phyloP scores from a whole-genome alignment of 2,329 filamentous ascomycete genomes.

The Exophiala bonariae region DNA sequence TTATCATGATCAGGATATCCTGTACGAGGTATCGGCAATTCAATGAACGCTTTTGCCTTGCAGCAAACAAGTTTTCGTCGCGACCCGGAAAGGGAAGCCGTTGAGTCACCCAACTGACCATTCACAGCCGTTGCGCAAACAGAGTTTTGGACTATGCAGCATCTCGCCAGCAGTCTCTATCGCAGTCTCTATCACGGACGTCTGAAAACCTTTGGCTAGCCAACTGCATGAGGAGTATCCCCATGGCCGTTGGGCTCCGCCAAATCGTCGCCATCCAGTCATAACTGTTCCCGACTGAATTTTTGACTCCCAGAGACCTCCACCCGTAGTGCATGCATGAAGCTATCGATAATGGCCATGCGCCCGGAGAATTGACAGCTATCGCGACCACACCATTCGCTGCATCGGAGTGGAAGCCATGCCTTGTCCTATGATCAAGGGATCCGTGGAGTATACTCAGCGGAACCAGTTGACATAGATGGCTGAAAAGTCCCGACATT shows the following conservation, averaged over 20 bases:
- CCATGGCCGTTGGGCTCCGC: slow-evolving; percentile 1
- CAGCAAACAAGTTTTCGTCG: not conserved
- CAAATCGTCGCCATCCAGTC: not conserved
- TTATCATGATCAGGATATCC: slow-evolving; percentile 9
- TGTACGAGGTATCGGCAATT: slow-evolving; percentile 9
- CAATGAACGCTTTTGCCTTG: slow-evolving; percentile 6
- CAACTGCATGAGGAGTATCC: too few species aligned
- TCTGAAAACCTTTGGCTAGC: not conserved
- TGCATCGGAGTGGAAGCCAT: too few species aligned
- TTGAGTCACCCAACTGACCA: slow-evolving; percentile 8
- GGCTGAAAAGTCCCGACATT: too few species aligned
- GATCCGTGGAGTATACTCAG: too few species aligned
- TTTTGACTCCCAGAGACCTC: too few species aligned
- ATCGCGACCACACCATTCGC: too few species aligned
- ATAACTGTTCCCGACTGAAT: not conserved
- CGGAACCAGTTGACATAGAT: too few species aligned
- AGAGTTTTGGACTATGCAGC: not conserved
- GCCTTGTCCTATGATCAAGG: too few species aligned
- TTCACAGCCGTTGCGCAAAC: slow-evolving; percentile 11
- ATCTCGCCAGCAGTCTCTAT: too few species aligned
- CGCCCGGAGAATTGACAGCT: too few species aligned
- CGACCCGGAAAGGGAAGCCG: not conserved
- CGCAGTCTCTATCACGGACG: slow-evolving; percentile 12
- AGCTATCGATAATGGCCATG: too few species aligned
- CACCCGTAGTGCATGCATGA: too few species aligned